These are phyloP conservation scores for Calocybe cyanea DNA, from an alignment of 768 basidiomycete genomes.

Conservation along the genomic window DNA sequence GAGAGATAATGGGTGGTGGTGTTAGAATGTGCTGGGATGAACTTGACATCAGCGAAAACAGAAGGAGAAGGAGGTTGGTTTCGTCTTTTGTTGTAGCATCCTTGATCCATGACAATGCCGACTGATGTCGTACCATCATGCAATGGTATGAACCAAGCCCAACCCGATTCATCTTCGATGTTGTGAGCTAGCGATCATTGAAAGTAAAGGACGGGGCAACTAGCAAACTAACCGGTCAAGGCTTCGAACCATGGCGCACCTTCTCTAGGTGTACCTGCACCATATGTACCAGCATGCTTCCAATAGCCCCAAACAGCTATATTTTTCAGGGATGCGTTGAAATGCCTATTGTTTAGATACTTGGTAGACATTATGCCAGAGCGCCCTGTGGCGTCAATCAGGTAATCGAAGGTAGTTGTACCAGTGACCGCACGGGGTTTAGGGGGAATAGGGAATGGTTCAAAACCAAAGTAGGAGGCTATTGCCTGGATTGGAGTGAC, in stretches of 20 bases:
- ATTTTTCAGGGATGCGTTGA: slow-evolving; percentile 67
- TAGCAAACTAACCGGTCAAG: slow-evolving; percentile 46
- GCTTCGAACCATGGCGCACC: slow-evolving; percentile 72
- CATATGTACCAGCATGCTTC: slow-evolving; percentile 51
- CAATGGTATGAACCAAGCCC: slow-evolving; percentile 73
- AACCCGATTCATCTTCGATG: slow-evolving; percentile 58
- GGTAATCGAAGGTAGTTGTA: slow-evolving; percentile 57
- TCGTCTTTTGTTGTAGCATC: slow-evolving; percentile 37
- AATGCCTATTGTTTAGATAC: slow-evolving; percentile 67
- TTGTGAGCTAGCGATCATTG: background rate
- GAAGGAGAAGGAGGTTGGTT: slow-evolving; percentile 23
- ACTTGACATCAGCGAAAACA: slow-evolving; percentile 24
- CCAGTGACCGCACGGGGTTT: slow-evolving; percentile 30
- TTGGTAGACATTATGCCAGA: slow-evolving; percentile 64
- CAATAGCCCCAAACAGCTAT: slow-evolving; percentile 81
- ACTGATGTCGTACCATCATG: slow-evolving; percentile 60
- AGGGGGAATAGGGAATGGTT: slow-evolving; percentile 7
- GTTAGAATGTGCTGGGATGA: slow-evolving; percentile 22
- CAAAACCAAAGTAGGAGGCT: slow-evolving; percentile 21
- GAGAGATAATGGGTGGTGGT: slow-evolving; percentile 39
- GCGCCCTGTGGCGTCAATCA: slow-evolving; percentile 77
- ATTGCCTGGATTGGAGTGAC: slow-evolving; percentile 32
- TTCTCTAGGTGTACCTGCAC: slow-evolving; percentile 41
- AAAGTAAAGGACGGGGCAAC: background rate
- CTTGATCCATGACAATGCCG: slow-evolving; percentile 60